Evolutionary conservation across 2,329 filamentous ascomycete species (phyloP), one percentile per base, ranked within the genome.

Genomic region (Colletotrichum caudatum): DNA sequence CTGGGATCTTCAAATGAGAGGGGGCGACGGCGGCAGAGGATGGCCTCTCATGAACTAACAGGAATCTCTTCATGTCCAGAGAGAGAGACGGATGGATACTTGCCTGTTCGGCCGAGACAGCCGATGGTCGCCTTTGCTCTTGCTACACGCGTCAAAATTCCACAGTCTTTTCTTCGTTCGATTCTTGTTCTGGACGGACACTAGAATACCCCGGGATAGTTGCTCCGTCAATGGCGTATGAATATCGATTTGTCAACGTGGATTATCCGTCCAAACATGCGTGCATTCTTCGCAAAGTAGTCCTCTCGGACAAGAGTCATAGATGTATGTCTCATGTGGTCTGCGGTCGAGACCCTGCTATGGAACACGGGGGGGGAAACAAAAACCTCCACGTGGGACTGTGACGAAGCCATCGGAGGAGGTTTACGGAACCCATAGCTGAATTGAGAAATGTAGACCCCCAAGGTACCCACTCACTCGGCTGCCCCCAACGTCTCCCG

Each of bases 191-290:
- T 51, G 46, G 39, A 58, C n/a, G 53, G n/a, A 64, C 50, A 64
- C 63, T 71, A 64, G 37, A 69, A 69, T 71, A 71, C 44, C 68
- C 57, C 39, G 58, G 33, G 58, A 62, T 39, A 8, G 11, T 29
- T 54, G 9, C 41, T 51, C 51, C 35, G 33, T 35, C 51, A 41
- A 62, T 67, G 39, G 20, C 2, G 26, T 44, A 68, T 41, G 61
- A 56, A 23, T 16, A n/a, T 29, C 9, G 18, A 29, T 23, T 37
- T 44, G 37, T 4, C 7, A 57, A 57, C 9, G 48, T 51, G n/a
- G 33, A 4, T 39, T 16, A n/a, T 16, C 5, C 29, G 18, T 8
- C 18, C 18, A 46, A 46, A 4, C 6, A 56, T 14, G 29, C 18
- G 35, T 12, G 20, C 5, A 14, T 37, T 23, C 20, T 39, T 39